Base-by-base conservation (phyloP, 1,284 basidiomycete species). In the Sanghuangporus weigelae region DNA sequence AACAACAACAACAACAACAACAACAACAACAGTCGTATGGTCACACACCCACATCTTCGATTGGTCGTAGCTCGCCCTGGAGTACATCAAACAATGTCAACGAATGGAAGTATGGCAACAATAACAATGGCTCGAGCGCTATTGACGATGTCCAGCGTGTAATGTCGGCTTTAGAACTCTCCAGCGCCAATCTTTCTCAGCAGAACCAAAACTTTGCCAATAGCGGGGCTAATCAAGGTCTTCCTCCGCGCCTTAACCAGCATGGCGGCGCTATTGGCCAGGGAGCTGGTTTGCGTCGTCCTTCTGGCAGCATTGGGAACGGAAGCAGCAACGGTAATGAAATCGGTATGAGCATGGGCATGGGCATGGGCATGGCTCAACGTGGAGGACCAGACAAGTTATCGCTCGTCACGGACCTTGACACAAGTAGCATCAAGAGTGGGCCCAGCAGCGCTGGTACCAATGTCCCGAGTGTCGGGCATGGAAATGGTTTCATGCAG, bases 121-220 rank as follows among this genome's bases (percentile, higher is more conserved):
- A 56, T 57, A 72, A 72, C 66, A 70, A 68, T 42, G 71, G 67
- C 14, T 64, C 68, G 50, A 70, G 73, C 31, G 77, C 77, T 48
- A 82, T 92, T 60, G 90, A 92, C 69, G 90, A 93, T 63, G 86
- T 92, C 21, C 83, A 87, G 68, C 84, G 85, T 51, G 90, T 88
- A 12, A 76, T 92, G 36, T 86, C 87, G 11, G 74, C 81, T 21
- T 77, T 92, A 58, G 89, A 91, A 68, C 74, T 92, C 48, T 74
- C 71, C 66, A 63, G 61, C 44, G 71, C 64, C 49, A 75, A 73
- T 63, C 77, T 77, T 61, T 50, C 65, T 31, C 53, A 51, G 38
- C 40, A 57, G 38, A 64, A 66, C 48, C 51, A 50, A 39, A 51
- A 39, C 21, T 57, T 49, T 31, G 54, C 46, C n/a, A 50, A 39